Base-by-base conservation (phyloP, 208 protist species). In the Trypanosoma lewisi region DNA sequence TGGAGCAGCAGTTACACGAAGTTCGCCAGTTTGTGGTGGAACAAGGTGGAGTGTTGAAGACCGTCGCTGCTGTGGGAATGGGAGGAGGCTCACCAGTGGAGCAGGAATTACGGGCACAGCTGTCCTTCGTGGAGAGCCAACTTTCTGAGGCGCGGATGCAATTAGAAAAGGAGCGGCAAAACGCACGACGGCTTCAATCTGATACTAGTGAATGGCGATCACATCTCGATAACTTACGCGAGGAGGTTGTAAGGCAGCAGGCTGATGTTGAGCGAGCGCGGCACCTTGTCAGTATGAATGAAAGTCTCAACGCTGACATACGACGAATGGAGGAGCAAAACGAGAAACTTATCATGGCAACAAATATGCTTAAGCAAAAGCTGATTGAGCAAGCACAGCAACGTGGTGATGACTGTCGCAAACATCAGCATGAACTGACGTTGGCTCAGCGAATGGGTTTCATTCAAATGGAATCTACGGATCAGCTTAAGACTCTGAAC, bases 371-470 rank as follows among this genome's bases (percentile, higher is more conserved):
- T 19, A 89, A 89, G 75, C 76, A 91, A 50, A 74, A 77, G 44
- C 73, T 93, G 11, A 73, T 93, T 54, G 86, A 89, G 28, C 80
- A 91, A 55, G 77, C 82, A 8, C 73, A 80, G 27, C 56, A 73
- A 25, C 79, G 70, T 61, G 83, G 82, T 19, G 76, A 89, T 42
- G 53, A 57, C 17, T 54, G 59, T 14, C 82, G 79, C 1, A 73
- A 82, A 61, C 73, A 83, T 31, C 84, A 90, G 54, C 82, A 95
- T 45, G 86, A 93, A 62, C 62, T 89, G 28, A 86, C 89, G 11
- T 59, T 95, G 47, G 84, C 85, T 48, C 89, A 93, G 61, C 79
- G 86, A 36, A 90, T 93, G 80, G 78, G 77, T 14, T 67, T 74
- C 28, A 84, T 95, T 16, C 89, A 95, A 56, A 66, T 82, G 44